phyloP scores from a whole-genome alignment of 2,329 filamentous ascomycete genomes.

The Herpotrichia juniperi region DNA sequence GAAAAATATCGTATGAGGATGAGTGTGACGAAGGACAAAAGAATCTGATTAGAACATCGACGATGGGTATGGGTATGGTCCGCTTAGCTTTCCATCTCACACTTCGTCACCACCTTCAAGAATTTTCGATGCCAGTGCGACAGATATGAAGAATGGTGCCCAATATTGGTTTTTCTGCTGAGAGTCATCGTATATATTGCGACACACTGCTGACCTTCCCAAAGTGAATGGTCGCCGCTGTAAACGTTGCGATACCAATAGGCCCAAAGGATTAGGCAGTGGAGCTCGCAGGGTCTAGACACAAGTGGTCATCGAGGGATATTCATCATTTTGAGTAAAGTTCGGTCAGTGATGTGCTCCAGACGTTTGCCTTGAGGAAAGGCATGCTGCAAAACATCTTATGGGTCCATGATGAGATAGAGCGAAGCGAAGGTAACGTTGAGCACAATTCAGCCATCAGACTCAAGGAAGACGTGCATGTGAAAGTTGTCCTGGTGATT shows the following conservation, averaged over 20 bases:
- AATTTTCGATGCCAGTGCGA: not conserved
- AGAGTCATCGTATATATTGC: not conserved
- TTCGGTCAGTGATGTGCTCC: not conserved
- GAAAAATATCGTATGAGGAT: constrained; percentile 1
- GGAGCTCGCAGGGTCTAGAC: not conserved
- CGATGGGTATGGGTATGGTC: constrained; percentile 9
- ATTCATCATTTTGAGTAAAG: not conserved
- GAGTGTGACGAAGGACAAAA: not conserved
- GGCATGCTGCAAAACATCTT: not conserved
- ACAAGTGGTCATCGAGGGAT: not conserved
- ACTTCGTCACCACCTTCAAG: not conserved
- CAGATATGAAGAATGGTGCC: constrained; percentile 1
- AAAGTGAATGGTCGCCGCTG: not conserved
- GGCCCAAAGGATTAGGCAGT: not conserved
- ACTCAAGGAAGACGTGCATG: not conserved
- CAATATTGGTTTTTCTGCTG: not conserved
- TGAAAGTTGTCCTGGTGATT: not conserved
- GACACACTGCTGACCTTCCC: not conserved
- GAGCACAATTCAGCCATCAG: not conserved
- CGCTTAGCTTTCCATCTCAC: not conserved
- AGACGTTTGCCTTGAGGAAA: not conserved
- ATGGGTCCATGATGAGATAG: not conserved
- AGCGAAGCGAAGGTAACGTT: not conserved
- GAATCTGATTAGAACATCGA: constrained; percentile 7
- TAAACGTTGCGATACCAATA: not conserved